These are phyloP conservation scores for Xylariaceae sp. DNA, from an alignment of 2,329 filamentous ascomycete species.

Conservation along the genomic window DNA sequence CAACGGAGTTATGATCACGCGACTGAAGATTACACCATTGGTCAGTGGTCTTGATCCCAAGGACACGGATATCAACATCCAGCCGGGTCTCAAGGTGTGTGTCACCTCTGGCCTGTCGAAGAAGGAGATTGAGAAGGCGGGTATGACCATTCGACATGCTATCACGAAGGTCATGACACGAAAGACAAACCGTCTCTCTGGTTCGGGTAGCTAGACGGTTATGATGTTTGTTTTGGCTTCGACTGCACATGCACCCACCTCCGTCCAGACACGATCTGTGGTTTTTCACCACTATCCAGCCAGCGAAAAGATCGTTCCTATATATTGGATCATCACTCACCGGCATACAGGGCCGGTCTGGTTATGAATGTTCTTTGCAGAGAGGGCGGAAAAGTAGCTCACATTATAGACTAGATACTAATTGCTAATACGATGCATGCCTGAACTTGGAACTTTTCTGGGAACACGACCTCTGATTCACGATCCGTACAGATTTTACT, in stretches of 20 bases:
- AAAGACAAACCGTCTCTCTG: conserved; percentile 48
- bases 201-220: conserved; percentile 34
- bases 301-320: conserved; percentile 2
- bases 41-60: conserved; percentile 56
- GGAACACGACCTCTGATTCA: no score
- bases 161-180: conserved; percentile 84
- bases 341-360: background rate
- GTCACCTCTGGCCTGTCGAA: conserved; percentile 80
- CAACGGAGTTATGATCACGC: conserved; percentile 85
- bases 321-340: conserved; percentile 10
- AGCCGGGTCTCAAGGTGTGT: conserved; percentile 85
- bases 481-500: no score
- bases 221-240: conserved; percentile 10
- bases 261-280: conserved; percentile 13
- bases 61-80: conserved; percentile 63
- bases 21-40: conserved; percentile 73
- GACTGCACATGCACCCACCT: background rate
- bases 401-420: conserved; percentile 24
- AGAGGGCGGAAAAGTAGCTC: background rate
- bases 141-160: conserved; percentile 79
- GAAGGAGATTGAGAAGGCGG: conserved; percentile 95
- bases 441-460: background rate
- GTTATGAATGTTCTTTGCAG: conserved; percentile 3
- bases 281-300: conserved; percentile 5
- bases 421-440: conserved; percentile 26